phyloP scores from a whole-genome alignment of 176 grass and related monocot species.

The Bolboschoenus planiculmis region DNA sequence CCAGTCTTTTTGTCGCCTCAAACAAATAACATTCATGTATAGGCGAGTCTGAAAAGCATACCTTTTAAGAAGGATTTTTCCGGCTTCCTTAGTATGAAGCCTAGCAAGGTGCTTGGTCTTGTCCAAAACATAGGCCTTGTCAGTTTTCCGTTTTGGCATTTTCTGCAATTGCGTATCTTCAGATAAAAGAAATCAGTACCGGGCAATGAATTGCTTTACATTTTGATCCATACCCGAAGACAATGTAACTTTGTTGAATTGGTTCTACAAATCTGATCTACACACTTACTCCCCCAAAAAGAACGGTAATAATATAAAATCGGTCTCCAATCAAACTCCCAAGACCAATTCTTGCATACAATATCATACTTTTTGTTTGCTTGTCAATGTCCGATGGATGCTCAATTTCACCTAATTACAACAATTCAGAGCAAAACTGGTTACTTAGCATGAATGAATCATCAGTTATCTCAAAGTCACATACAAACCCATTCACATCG shows the following conservation, averaged over 20 bases:
- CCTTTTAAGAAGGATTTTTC: conserved; percentile 95
- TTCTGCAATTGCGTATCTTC: conserved; percentile 99
- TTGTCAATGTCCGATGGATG: no score
- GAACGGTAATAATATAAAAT: no score
- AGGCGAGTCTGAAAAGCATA: conserved; percentile 19
- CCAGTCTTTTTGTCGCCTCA: background rate
- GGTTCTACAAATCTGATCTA: background rate
- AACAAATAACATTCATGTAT: background rate
- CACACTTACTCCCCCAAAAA: background rate
- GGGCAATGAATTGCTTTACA: background rate
- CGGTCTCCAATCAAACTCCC: background rate
- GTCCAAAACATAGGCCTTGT: conserved; percentile 86
- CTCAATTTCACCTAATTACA: no score
- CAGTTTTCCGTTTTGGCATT: conserved; percentile 92
- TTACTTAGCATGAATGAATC: no score
- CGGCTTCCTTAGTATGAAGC: conserved; percentile 79
- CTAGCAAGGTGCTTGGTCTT: conserved; percentile 86
- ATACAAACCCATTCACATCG: no score
- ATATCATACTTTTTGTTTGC: background rate
- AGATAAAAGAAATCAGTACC: conserved; percentile 56
- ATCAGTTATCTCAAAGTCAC: no score
- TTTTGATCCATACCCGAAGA: background rate
- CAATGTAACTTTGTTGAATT: background rate
- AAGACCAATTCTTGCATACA: background rate
- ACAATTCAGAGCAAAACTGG: no score